Evolutionary conservation across 495 filamentous ascomycete species (phyloP), one percentile per base, ranked within the genome.

Genomic region (Neurospora sp.): DNA sequence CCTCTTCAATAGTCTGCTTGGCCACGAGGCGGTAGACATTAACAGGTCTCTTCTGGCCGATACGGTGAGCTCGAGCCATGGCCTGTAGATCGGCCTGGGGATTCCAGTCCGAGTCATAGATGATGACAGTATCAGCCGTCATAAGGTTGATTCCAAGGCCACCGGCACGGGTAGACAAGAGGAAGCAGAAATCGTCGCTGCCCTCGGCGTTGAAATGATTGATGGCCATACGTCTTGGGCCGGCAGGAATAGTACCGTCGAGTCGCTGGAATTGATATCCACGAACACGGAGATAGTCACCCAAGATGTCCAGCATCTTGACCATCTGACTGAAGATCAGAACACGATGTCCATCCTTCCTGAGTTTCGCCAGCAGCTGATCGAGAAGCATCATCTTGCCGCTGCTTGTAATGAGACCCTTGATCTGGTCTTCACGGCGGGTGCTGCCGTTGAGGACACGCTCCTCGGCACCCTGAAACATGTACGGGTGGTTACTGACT

Each of bases 291-390:
- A 98, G 87, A 80, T 99, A 99, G 75, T 98, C 94, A 53, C 92
- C 91, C 0, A 99, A 85, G 71, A 99, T 94, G 76, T 99, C 94
- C 5, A 99, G 89, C 90, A 99, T 98, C 80, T 94, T 96, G 41
- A 99, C 96, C 96, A 99, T 98, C 81, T 98, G 96, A 75, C 96
- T 97, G 84, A 99, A 99, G 68, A 99, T 98, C 76, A 99, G 80
- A 40, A 99, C 96, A 18, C 96, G 93, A 79, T 99, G 96, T 69
- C 92, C 92, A 76, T 99, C 95, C 71, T 89, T 89, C 81, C 91
- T 96, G 68, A 98, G 83, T 82, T 98, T 99, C 7, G 91, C 89
- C 38, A 99, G 87, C 38, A 99, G 88, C 77, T 92, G 93, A 74
- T 99, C 95, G 14, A 99, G 89, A 68, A 99, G 87, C 91, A 98